Evolutionary conservation across 257 asterid species (phyloP).

Genomic region (Apocynum venetum): DNA sequence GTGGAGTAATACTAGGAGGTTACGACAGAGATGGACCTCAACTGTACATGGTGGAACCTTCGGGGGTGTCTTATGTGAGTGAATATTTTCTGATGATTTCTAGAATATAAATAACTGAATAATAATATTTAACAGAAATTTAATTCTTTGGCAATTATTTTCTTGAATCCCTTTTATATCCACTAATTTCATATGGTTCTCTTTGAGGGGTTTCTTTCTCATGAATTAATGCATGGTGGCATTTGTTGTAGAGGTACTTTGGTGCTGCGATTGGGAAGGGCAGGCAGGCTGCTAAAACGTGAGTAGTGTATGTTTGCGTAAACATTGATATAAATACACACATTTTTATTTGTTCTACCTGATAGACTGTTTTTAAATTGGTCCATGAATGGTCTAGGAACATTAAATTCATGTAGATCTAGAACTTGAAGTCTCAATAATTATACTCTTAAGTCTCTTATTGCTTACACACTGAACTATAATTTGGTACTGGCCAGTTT

Average conservation of each 20-base stretch:
- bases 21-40: slow-evolving; percentile 96
- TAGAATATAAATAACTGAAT: not conserved
- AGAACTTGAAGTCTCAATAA: not conserved
- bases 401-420: not conserved
- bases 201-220: not conserved
- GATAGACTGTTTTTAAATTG: not conserved
- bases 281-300: slow-evolving; percentile 98
- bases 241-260: slow-evolving; percentile 63
- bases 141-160: not conserved
- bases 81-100: slow-evolving; percentile 4
- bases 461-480: not conserved
- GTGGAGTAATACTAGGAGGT: slow-evolving; percentile 90
- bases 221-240: slow-evolving; percentile 10
- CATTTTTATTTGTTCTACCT: not conserved
- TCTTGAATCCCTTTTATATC: not conserved
- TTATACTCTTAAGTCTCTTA: not conserved
- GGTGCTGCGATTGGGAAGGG: slow-evolving; percentile 97
- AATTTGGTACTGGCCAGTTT: not conserved
- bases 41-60: slow-evolving; percentile 85
- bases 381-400: not conserved
- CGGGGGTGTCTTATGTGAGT: slow-evolving; percentile 85
- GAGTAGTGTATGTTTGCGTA: slow-evolving; percentile 25
- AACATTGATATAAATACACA: too few species aligned
- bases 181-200: not conserved
- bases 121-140: not conserved